Conservation (phyloP, 805 yeast species). For the Metschnikowia baotianmanensis region DNA sequence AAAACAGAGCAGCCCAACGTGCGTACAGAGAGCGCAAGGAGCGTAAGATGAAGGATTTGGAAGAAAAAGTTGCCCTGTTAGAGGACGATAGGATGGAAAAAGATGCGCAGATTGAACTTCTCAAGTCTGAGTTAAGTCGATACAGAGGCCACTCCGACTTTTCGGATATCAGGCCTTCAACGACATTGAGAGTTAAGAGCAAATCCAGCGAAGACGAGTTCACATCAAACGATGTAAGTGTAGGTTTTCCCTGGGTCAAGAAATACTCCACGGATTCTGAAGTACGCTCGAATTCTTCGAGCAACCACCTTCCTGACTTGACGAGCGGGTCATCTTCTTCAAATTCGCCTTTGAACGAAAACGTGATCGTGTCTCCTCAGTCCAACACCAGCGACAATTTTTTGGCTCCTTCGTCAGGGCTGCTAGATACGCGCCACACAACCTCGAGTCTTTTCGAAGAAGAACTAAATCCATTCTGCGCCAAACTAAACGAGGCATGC, state of each 20-base stretch:
- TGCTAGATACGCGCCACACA: conserved; percentile 17
- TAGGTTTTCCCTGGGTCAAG: conserved; percentile 54
- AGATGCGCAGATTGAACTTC: conserved; percentile 67
- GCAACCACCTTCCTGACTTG: conserved; percentile 31
- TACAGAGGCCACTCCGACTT: conserved; percentile 45
- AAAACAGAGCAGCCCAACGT: conserved; percentile 97
- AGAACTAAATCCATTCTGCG: conserved; percentile 72
- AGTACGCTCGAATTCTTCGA: conserved; percentile 8
- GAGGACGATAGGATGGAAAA: conserved; percentile 72
- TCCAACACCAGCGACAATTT: conserved; percentile 21
- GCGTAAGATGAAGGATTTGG: conserved; percentile 78
- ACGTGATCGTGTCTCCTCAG: conserved; percentile 33
- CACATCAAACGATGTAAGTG: conserved; percentile 23
- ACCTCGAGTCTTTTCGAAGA: conserved; percentile 51
- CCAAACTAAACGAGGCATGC: conserved; percentile 74
- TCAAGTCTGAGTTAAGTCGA: conserved; percentile 67
- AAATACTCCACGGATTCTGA: conserved; percentile 17
- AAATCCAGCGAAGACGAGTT: conserved; percentile 3
- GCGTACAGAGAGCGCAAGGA: conserved; percentile 96
- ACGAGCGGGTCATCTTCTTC: conserved; percentile 35
- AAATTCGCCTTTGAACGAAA: conserved; percentile 40
- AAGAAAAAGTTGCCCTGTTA: conserved; percentile 66
- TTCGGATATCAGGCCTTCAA: conserved; percentile 22
- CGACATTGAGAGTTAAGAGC: not conserved
- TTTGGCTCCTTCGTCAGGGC: conserved; percentile 11